Evolutionary conservation across 495 filamentous ascomycete species (phyloP), one percentile per base, ranked within the genome.

Genomic region (Lentithecium fluviatile): DNA sequence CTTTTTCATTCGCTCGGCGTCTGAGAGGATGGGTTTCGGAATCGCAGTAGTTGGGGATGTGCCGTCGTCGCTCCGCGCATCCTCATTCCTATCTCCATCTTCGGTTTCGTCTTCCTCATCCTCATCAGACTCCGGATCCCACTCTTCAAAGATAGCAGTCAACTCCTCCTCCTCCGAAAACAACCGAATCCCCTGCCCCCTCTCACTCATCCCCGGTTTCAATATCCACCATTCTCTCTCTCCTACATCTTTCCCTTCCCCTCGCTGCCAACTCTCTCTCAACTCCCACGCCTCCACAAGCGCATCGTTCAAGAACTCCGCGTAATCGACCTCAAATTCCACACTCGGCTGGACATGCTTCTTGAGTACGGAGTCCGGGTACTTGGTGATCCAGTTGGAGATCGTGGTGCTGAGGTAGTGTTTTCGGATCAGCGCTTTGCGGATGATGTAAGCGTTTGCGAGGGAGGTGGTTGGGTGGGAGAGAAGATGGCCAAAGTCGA

Each of bases 351-450:
- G 89, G 38, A 95, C 80, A 59, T 91, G 83, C 1, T 76, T 76
- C 45, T 75, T 76, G 1, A 98, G 78, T 2, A 84, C 71, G 17
- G 85, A 88, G 34, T 80, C 75, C 0, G 93, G 90, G 64, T 92
- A 76, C 68, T 98, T 98, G 19, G 86, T 81, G 12, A 88, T 75
- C 87, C 91, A 95, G 64, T 85, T 85, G 40, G 83, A 76, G 36
- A 95, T 81, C 0, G 93, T 96, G 15, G 85, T 83, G 5, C 85
- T 82, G 2, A 98, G 80, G 70, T 90, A 96, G 71, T 98, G 94
- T 72, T 98, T 98, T 48, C 94, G 83, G 68, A 97, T 96, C n/a
- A 98, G 76, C 0, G 94, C 94, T 80, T 97, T 97, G 67, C 94
- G 91, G 60, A 96, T 92, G 67, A 96, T 83, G 70, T 95, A 97